Evolutionary conservation across 1,139 yeast genomes (phyloP), one percentile per base, ranked within the genome.

Genomic region (Yamadazyma buinensis): DNA sequence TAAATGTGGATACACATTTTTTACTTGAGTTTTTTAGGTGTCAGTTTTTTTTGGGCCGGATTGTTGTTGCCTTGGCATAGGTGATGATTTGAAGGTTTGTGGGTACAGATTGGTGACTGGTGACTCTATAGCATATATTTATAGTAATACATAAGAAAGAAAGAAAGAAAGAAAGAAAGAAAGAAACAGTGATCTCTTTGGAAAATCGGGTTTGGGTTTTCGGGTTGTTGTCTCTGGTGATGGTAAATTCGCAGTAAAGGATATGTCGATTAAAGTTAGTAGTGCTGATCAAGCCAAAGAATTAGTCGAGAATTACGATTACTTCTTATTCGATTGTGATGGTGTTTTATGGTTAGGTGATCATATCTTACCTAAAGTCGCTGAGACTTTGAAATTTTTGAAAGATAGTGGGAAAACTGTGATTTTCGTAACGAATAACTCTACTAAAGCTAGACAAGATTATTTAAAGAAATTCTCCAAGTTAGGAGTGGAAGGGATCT

Each of bases 361-460:
- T 44, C 73, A 68, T 44, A 46, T 69, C 27, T 50, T 69, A 27
- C 75, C 75, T 1, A 48, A 52, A 10, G 65, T 67, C 5, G 55
- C 52, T 7, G 74, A 69, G 42, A 67, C 75, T 2, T 51, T 69
- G 23, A 49, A 48, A 9, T 44, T 65, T 23, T 54, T 69, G 35
- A 67, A 61, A 39, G 36, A 47, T 8, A 39, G 41, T 31, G 50
- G 54, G 11, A 92, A 92, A 56, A 75, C 80, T 35, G 68, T 87
- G 33, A 72, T 88, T 31, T 92, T 92, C 59, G 98, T 94, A 23
- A 90, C 98, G 34, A 92, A 92, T 67, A 92, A 92, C 61, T 86
- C 96, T 13, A 86, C 97, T 23, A 92, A 92, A 58, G 83, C 96
- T 2, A 70, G 98, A 43, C 59, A 64, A 33, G 83, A 82, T 32